phyloP scores from a whole-genome alignment of 176 grass and related monocot genomes.

The Aegilops umbellulata region DNA sequence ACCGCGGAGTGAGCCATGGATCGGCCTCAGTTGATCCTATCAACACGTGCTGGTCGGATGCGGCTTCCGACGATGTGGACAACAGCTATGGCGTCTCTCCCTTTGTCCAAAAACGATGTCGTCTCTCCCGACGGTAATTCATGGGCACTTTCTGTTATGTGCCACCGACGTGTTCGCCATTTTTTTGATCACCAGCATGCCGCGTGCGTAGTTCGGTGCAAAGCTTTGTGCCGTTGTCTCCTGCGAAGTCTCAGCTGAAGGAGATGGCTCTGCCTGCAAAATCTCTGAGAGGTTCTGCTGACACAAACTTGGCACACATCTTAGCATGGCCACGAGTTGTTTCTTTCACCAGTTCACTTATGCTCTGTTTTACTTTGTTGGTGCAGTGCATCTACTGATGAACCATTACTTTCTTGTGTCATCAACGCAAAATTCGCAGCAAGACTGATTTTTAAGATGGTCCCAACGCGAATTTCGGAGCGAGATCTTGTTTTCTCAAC shows the following conservation, averaged over 20 bases:
- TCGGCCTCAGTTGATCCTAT: constrained; percentile 7
- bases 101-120: too few relatives aligned
- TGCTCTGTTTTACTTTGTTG: not conserved
- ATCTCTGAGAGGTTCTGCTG: constrained; percentile 51
- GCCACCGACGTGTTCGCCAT: not conserved
- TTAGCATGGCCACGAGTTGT: too few relatives aligned
- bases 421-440: too few relatives aligned
- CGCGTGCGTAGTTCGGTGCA: constrained; percentile 36
- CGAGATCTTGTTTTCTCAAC: not conserved
- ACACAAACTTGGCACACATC: not conserved
- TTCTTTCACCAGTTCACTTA: not conserved
- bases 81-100: too few relatives aligned
- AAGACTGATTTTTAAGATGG: too few relatives aligned
- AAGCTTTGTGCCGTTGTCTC: constrained; percentile 23
- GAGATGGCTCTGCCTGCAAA: constrained; percentile 30
- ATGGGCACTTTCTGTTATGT: not conserved
- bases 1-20: constrained; percentile 1
- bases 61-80: constrained; percentile 17
- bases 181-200: not conserved
- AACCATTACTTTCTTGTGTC: too few relatives aligned
- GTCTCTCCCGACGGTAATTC: constrained; percentile 37
- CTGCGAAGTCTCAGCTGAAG: constrained; percentile 32
- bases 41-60: not conserved
- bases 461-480: not conserved
- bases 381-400: constrained; percentile 31